Evolutionary conservation across 306 rosid species (phyloP), one percentile per base, ranked within the genome.

Genomic region (Corylus americana): DNA sequence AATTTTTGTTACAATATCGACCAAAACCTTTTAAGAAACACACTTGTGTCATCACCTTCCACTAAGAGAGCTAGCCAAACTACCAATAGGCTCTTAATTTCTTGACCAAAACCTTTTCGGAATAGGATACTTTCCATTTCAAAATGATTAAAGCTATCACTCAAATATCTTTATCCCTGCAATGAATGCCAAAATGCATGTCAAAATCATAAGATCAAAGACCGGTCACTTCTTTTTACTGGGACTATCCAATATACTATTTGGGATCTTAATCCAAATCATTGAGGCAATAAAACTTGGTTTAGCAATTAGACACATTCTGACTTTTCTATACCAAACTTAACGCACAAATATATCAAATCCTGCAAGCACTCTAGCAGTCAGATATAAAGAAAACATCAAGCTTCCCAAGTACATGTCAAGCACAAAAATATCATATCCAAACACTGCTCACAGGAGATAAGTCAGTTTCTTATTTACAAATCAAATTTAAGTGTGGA

Each of bases 401-500:
- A 63, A 63, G 45, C 39, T 35, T 13, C 14, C 14, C 14, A 54
- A n/a, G 22, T 1, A 57, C 8, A 50, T 27, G 8, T 9, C 47
- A 9, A 51, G 47, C 27, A 53, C 76, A 73, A 48, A 13, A 55
- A 22, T 48, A 58, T 48, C 17, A 13, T 18, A 47, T 4, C 11
- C 29, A n/a, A 74, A 44, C 16, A 54, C 59, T 35, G 45, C 55
- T 67, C 31, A 20, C 49, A 44, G 70, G 42, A 31, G 54, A 37
- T 22, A 49, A 58, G 77, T 62, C 42, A 6, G n/a, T 62, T 47
- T 39, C 77, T 70, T 67, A 64, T 64, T 67, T 71, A 74, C 81
- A 69, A 74, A 63, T 66, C 72, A 79, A 71, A 69, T 29, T 27
- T 66, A 76, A 17, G 49, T 42, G 49, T 39, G 48, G 74, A 17